Conservation (phyloP, 2,329 filamentous ascomycete genomes). For the Alternaria atra region DNA sequence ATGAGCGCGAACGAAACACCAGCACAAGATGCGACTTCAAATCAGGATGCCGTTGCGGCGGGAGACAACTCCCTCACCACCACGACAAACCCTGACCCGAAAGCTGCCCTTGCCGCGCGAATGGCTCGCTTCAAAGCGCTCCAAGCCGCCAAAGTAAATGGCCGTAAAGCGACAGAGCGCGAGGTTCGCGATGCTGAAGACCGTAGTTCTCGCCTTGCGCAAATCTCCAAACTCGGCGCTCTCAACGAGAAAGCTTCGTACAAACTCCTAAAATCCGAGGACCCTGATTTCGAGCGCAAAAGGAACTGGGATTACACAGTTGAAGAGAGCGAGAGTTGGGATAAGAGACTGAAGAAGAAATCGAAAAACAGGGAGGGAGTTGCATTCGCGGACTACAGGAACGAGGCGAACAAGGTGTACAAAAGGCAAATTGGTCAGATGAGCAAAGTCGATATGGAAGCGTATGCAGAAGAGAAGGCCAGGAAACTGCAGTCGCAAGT, state of each 20-base stretch:
- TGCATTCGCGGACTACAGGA: slow-evolving; percentile 87
- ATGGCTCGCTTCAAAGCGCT: slow-evolving; percentile 85
- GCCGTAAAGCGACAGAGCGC: slow-evolving; percentile 69
- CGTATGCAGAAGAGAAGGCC: slow-evolving; percentile 88
- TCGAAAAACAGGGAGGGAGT: slow-evolving; percentile 81
- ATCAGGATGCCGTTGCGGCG: slow-evolving; percentile 5
- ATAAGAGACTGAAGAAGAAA: slow-evolving; percentile 88
- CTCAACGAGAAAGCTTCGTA: slow-evolving; percentile 88
- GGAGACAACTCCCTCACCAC: slow-evolving; percentile 10
- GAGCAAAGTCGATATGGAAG: slow-evolving; percentile 74
- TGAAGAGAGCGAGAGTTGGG: slow-evolving; percentile 94
- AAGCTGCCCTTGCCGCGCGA: slow-evolving; percentile 48
- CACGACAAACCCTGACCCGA: slow-evolving; percentile 29
- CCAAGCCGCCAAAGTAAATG: slow-evolving; percentile 70
- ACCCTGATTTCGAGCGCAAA: slow-evolving; percentile 96
- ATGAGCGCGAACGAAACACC: slow-evolving; percentile 16
- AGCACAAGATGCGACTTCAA: slow-evolving; percentile 10
- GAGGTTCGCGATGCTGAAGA: slow-evolving; percentile 50
- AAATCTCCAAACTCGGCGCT: slow-evolving; percentile 80
- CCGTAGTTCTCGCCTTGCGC: slow-evolving; percentile 49
- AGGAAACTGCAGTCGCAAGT: slow-evolving; percentile 86
- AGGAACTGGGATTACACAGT: slow-evolving; percentile 98
- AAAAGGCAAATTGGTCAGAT: slow-evolving; percentile 86
- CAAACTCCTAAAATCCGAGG: slow-evolving; percentile 91
- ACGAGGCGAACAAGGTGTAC: slow-evolving; percentile 91